Conservation (phyloP, 257 asterid species). For the Plantago major region DNA sequence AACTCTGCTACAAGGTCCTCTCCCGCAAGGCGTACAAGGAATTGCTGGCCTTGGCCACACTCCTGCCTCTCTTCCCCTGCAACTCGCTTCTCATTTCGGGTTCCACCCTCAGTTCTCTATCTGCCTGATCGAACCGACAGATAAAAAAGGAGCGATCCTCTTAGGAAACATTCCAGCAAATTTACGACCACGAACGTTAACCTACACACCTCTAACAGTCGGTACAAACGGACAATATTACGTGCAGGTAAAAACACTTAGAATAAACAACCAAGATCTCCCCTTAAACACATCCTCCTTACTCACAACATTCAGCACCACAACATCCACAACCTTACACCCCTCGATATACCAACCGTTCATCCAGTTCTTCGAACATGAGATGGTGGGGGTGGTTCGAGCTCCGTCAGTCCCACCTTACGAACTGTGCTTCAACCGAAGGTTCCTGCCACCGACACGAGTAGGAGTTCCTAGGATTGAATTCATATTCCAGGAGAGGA, state of each 20-base stretch:
- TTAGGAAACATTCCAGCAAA: conserved; percentile 29
- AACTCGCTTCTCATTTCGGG: conserved; percentile 44
- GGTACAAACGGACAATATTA: conserved; percentile 42
- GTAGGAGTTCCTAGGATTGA: conserved; percentile 31
- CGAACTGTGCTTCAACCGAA: conserved; percentile 32
- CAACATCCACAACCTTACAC: conserved; percentile 38
- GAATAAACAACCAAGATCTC: conserved; percentile 25
- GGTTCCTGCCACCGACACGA: conserved; percentile 23
- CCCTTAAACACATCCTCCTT: conserved; percentile 28
- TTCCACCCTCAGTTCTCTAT: conserved; percentile 34
- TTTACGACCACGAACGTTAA: conserved; percentile 11
- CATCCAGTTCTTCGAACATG: conserved; percentile 16
- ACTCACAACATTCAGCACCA: conserved; percentile 39
- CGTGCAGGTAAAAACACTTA: conserved; percentile 30
- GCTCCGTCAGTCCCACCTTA: conserved; percentile 36
- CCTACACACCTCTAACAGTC: conserved; percentile 34
- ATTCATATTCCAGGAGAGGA: conserved; percentile 29
- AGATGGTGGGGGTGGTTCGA: conserved; percentile 24
- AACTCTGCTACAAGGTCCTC: conserved; percentile 28
- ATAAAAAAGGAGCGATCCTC: conserved; percentile 30
- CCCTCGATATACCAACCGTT: conserved; percentile 29
- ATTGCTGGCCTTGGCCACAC: conserved; percentile 39
- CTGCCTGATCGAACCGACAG: conserved; percentile 30
- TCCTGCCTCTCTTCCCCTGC: conserved; percentile 38
- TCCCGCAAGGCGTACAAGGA: conserved; percentile 38